A percentile compares a stretch with the other conserved stretches of the same genome.
Evolutionary conservation across 345 rosid species (phyloP).

Genomic region (Iberis pinnata): DNA sequence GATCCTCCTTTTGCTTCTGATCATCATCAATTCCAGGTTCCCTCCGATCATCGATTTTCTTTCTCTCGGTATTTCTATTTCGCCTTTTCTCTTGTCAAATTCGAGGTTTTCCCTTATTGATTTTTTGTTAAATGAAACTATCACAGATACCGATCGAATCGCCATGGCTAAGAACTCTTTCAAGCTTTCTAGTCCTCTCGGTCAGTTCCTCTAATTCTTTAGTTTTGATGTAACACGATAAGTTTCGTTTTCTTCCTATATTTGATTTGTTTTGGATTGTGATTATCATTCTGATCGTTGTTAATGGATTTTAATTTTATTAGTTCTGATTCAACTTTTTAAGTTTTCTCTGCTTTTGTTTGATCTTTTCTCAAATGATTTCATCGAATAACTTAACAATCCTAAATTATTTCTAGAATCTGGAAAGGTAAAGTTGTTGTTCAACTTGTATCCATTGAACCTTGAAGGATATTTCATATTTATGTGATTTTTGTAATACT

Average conservation of each 20-base stretch:
- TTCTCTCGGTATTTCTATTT: slow-evolving; percentile 8
- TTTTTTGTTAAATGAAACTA: not conserved
- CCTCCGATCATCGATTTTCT: not conserved
- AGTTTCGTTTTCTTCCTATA: not conserved
- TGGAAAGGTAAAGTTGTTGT: too few relatives aligned
- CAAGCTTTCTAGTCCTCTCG: slow-evolving; percentile 78
- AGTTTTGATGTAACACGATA: too few relatives aligned
- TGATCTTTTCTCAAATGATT: not conserved
- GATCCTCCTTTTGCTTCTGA: not conserved
- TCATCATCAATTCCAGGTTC: slow-evolving; percentile 1
- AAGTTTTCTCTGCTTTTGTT: not conserved
- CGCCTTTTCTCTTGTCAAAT: slow-evolving; percentile 1
- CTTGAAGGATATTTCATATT: not conserved
- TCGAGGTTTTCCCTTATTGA: slow-evolving; percentile 7
- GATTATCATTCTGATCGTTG: slow-evolving; percentile 4
- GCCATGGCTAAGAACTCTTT: slow-evolving; percentile 68
- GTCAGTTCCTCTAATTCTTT: slow-evolving; percentile 28
- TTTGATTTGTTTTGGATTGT: not conserved
- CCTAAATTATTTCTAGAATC: too few relatives aligned
- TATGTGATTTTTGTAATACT: not conserved
- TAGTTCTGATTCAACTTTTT: not conserved
- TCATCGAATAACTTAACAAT: not conserved
- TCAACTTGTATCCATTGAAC: not conserved
- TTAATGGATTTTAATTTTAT: not conserved
- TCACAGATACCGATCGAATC: slow-evolving; percentile 18